A percentile compares a stretch with the other conserved stretches of the same genome.
Conservation (phyloP, 306 rosid species). For the Argentina anserina region DNA sequence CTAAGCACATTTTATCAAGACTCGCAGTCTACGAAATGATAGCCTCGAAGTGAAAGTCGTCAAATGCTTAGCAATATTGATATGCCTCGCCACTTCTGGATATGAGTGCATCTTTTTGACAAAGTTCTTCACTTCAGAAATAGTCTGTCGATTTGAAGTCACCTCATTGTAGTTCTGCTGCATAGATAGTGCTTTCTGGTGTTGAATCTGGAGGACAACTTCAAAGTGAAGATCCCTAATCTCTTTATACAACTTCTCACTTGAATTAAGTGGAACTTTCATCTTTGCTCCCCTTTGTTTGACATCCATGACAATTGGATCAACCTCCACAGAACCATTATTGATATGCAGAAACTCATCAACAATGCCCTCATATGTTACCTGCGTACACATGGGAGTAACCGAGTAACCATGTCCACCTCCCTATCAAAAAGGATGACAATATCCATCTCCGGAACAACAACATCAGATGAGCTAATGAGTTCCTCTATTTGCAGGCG, state of each 20-base stretch:
- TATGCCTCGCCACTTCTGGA: constrained; percentile 99
- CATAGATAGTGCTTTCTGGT: constrained; percentile 94
- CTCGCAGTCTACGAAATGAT: constrained; percentile 77
- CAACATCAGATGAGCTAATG: constrained; percentile 69
- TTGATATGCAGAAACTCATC: constrained; percentile 86
- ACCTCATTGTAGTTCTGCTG: constrained; percentile 91
- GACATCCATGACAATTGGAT: constrained; percentile 73
- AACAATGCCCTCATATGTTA: constrained; percentile 90
- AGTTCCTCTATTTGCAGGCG: constrained; percentile 92
- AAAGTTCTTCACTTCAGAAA: constrained; percentile 89
- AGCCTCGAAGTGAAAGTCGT: constrained; percentile 75
- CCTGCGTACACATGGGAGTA: constrained; percentile 87
- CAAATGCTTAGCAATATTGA: constrained; percentile 88
- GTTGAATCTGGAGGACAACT: constrained; percentile 95
- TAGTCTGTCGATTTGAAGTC: constrained; percentile 80
- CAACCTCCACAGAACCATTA: constrained; percentile 92
- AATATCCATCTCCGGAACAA: constrained; percentile 84
- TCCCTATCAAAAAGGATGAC: constrained; percentile 89
- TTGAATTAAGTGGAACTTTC: constrained; percentile 94
- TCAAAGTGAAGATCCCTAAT: constrained; percentile 94
- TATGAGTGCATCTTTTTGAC: constrained; percentile 85
- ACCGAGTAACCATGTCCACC: constrained; percentile 99
- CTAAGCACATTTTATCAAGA: constrained; percentile 91
- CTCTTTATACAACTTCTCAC: constrained; percentile 98
- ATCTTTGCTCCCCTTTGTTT: constrained; percentile 87